These are phyloP conservation scores for Penicillium roqueforti DNA, from an alignment of 495 filamentous ascomycete species.

Conservation along the genomic window DNA sequence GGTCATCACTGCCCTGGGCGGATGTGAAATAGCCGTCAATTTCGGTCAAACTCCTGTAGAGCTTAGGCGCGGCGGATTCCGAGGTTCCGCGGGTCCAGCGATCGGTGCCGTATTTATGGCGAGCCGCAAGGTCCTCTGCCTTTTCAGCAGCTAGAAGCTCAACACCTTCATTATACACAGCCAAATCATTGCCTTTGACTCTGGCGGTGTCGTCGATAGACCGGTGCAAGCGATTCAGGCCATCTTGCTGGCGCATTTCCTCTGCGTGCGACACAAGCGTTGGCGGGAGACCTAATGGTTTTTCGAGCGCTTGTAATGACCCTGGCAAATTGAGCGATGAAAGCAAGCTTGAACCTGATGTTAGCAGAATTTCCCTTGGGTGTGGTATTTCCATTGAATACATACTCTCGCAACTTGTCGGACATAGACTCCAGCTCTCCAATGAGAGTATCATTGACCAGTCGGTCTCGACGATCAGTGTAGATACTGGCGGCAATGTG, in stretches of 20 bases:
- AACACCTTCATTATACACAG: constrained; percentile 76
- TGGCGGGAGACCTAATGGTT: constrained; percentile 86
- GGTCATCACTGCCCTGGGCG: constrained; percentile 74
- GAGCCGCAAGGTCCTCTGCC: constrained; percentile 71
- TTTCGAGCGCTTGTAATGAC: constrained; percentile 90
- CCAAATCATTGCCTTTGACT: constrained; percentile 68
- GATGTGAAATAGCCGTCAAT: constrained; percentile 85
- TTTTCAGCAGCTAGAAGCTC: constrained; percentile 73
- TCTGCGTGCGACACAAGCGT: constrained; percentile 84
- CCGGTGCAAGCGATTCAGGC: constrained; percentile 64
- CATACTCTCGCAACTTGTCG: constrained; percentile 67
- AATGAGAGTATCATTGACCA: constrained; percentile 82
- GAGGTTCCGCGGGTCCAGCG: constrained; percentile 74
- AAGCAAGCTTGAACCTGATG: constrained; percentile 47
- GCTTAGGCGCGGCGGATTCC: constrained; percentile 62
- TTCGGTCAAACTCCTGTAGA: constrained; percentile 70
- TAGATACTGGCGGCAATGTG: constrained; percentile 95
- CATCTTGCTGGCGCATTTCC: constrained; percentile 90
- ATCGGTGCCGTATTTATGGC: constrained; percentile 80
- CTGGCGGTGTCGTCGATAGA: constrained; percentile 84
- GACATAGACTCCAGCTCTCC: constrained; percentile 81
- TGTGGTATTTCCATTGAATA: neutral
- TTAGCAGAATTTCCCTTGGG: constrained; percentile 9
- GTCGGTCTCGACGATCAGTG: constrained; percentile 80
- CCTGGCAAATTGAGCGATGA: constrained; percentile 86